phyloP scores from a whole-genome alignment of 2,329 filamentous ascomycete genomes.

The Trichoderma afroharzianum region DNA sequence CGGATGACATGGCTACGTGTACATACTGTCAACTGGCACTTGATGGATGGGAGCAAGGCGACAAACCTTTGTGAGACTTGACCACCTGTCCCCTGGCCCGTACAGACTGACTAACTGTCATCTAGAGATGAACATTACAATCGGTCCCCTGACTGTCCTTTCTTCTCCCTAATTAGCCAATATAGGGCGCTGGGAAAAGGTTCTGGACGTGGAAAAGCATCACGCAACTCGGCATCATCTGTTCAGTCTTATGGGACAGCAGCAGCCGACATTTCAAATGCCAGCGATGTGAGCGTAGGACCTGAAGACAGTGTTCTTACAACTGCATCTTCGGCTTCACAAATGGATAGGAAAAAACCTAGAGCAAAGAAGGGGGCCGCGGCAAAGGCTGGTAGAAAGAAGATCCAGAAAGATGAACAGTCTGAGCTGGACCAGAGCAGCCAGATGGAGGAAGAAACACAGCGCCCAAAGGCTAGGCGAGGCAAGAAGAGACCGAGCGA shows the following conservation, averaged over 20 bases:
- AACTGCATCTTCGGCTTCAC: slow-evolving; percentile 57
- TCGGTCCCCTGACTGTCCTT: slow-evolving; percentile 74
- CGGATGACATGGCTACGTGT: slow-evolving; percentile 86
- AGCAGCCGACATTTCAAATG: slow-evolving; percentile 47
- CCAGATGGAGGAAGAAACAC: slow-evolving; percentile 20
- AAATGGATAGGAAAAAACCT: slow-evolving; percentile 51
- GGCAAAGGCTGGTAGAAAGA: slow-evolving; percentile 38
- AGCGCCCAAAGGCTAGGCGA: slow-evolving; percentile 40
- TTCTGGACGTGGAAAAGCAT: slow-evolving; percentile 50
- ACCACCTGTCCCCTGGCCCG: not conserved
- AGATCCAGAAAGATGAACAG: slow-evolving; percentile 50
- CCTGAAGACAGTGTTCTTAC: slow-evolving; percentile 59
- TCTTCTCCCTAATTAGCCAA: slow-evolving; percentile 68
- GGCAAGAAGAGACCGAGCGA: slow-evolving; percentile 64
- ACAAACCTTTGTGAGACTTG: slow-evolving; percentile 72
- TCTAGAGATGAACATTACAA: slow-evolving; percentile 78
- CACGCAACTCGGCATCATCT: slow-evolving; percentile 63
- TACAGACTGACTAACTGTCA: not conserved
- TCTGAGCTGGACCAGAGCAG: slow-evolving; percentile 41
- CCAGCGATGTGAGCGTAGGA: slow-evolving; percentile 46
- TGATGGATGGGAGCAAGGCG: slow-evolving; percentile 90
- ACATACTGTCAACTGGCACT: slow-evolving; percentile 85
- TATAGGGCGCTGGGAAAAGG: slow-evolving; percentile 54
- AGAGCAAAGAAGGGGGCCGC: slow-evolving; percentile 54
- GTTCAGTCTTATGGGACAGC: slow-evolving; percentile 53